These are phyloP conservation scores for Talaromyces nanjingensis DNA, from an alignment of 495 filamentous ascomycete genomes.

Conservation along the genomic window DNA sequence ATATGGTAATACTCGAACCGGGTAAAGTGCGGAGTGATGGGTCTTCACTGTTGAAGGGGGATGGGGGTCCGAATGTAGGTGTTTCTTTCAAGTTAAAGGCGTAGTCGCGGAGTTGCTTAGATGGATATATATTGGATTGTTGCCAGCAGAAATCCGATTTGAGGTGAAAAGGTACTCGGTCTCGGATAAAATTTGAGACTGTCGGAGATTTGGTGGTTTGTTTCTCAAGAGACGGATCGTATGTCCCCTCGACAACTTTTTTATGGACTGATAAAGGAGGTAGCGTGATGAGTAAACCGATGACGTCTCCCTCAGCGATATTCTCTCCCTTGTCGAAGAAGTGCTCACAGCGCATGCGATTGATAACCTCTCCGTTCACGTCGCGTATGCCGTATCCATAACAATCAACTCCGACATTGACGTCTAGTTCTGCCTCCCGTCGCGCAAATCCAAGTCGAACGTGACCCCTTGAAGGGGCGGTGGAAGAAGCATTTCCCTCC, in stretches of 20 bases:
- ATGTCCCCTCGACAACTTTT: slow-evolving; percentile 78
- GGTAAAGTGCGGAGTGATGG: slow-evolving; percentile 76
- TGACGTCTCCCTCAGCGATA: slow-evolving; percentile 79
- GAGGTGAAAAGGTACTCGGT: slow-evolving; percentile 88
- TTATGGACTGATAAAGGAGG: slow-evolving; percentile 78
- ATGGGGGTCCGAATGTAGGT: slow-evolving; percentile 46
- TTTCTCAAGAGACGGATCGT: slow-evolving; percentile 72
- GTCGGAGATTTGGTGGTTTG: slow-evolving; percentile 15
- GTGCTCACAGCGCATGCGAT: slow-evolving; percentile 84
- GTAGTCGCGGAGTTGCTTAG: slow-evolving; percentile 80
- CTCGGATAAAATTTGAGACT: slow-evolving; percentile 77
- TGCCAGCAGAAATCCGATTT: slow-evolving; percentile 93
- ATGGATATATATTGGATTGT: slow-evolving; percentile 81
- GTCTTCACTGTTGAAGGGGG: slow-evolving; percentile 57
- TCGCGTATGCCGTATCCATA: slow-evolving; percentile 95
- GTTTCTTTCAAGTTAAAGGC: slow-evolving; percentile 43
- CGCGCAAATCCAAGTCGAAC: slow-evolving; percentile 87
- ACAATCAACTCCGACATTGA: slow-evolving; percentile 90
- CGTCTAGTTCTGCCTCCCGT: slow-evolving; percentile 83
- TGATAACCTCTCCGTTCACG: slow-evolving; percentile 80
- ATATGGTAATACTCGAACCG: slow-evolving; percentile 76
- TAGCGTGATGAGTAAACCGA: slow-evolving; percentile 87
- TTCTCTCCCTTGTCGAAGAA: slow-evolving; percentile 72
- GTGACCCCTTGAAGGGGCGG: slow-evolving; percentile 53
- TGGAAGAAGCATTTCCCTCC: slow-evolving; percentile 23